Evolutionary conservation across 208 protist genomes (phyloP).

Genomic region (Kentomonas sorsogonicus): DNA sequence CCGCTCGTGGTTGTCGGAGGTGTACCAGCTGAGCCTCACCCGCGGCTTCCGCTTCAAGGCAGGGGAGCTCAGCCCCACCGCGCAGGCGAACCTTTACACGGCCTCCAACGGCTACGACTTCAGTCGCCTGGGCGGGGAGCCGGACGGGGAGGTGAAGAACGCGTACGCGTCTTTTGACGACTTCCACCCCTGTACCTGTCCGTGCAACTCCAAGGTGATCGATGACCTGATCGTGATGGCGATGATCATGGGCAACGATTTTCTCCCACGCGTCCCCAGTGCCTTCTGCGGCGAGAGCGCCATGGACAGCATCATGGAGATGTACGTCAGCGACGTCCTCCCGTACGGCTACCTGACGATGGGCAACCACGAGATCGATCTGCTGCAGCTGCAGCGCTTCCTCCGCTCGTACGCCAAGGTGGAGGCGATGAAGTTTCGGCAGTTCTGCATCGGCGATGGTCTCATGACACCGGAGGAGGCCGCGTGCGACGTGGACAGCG

Average conservation of each 20-base stretch:
- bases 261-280: conserved; percentile 65
- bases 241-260: conserved; percentile 82
- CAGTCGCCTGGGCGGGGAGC: conserved; percentile 15
- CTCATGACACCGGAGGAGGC: conserved; percentile 30
- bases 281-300: conserved; percentile 72
- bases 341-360: conserved; percentile 77
- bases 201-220: conserved; percentile 72
- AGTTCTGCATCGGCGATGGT: conserved; percentile 28
- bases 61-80: conserved; percentile 10
- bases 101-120: conserved; percentile 60
- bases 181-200: conserved; percentile 59
- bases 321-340: conserved; percentile 73
- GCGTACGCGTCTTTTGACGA: conserved; percentile 1
- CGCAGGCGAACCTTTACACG: conserved; percentile 11
- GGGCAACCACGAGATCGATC: conserved; percentile 61
- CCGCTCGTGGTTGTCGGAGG: conserved; percentile 51
- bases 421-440: conserved; percentile 64
- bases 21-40: conserved; percentile 50
- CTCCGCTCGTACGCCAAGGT: conserved; percentile 54
- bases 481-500: conserved; percentile 26
- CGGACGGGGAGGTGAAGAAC: background rate
- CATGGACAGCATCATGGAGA: conserved; percentile 71
- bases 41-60: conserved; percentile 28
- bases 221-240: conserved; percentile 81
- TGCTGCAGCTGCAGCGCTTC: conserved; percentile 56